Evolutionary conservation across 1,139 yeast genomes (phyloP).

Genomic region (Taphrina populina): DNA sequence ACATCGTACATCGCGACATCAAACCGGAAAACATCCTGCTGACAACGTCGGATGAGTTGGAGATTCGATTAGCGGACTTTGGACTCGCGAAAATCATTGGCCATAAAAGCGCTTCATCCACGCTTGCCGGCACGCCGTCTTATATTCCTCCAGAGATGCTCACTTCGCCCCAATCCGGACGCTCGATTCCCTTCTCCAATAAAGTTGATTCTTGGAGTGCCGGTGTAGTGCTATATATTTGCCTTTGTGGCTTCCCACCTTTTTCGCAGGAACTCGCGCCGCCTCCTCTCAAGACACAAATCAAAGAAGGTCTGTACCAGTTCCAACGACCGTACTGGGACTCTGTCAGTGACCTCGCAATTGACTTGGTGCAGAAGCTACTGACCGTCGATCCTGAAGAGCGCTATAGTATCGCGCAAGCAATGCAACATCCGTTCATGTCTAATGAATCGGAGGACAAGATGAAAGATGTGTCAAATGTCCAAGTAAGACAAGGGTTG

Average conservation of each 20-base stretch:
- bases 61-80: constrained; percentile 82
- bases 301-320: constrained; percentile 63
- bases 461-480: not conserved
- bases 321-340: constrained; percentile 83
- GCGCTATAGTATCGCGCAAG: constrained; percentile 55
- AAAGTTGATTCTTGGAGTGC: constrained; percentile 37
- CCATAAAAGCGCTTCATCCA: constrained; percentile 19
- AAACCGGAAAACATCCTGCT: constrained; percentile 84
- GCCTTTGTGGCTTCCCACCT: constrained; percentile 76
- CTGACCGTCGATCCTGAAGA: constrained; percentile 58
- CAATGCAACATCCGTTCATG: constrained; percentile 60
- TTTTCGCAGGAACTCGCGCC: constrained; percentile 80
- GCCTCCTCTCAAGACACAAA: constrained; percentile 74
- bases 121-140: constrained; percentile 34
- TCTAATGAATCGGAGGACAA: not conserved
- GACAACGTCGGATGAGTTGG: constrained; percentile 56
- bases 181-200: constrained; percentile 3
- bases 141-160: constrained; percentile 37
- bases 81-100: constrained; percentile 69
- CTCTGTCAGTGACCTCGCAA: constrained; percentile 59
- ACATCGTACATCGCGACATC: constrained; percentile 86
- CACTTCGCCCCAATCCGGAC: constrained; percentile 1
- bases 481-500: not conserved
- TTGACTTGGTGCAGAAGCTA: constrained; percentile 64
- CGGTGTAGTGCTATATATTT: constrained; percentile 35